These are phyloP conservation scores for Flaveria brownii DNA, from an alignment of 129 eudicot genomes.

Conservation along the genomic window DNA sequence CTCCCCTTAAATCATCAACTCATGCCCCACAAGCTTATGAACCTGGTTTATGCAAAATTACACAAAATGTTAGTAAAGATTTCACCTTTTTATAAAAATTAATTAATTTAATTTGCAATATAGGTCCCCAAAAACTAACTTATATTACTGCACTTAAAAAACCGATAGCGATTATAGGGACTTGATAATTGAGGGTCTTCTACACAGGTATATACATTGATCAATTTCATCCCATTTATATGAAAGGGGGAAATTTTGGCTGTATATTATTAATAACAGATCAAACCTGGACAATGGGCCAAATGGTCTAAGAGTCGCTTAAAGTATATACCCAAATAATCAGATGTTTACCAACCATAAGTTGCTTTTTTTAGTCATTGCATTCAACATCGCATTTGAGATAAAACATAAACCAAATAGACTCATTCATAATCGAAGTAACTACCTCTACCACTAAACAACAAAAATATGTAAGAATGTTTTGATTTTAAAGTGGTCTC, in stretches of 20 bases:
- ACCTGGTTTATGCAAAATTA: slow-evolving; percentile 22
- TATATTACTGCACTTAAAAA: neutral
- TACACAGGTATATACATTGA: neutral
- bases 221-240: neutral
- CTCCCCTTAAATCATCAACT: slow-evolving; percentile 5
- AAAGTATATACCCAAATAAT: neutral
- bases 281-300: neutral
- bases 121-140: neutral
- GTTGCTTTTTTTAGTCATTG: neutral
- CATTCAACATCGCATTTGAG: neutral
- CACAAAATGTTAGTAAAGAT: neutral
- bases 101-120: neutral
- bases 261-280: neutral
- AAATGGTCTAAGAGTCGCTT: slow-evolving; percentile 5
- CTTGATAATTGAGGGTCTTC: no score
- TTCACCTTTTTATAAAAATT: neutral
- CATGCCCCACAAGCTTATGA: slow-evolving; percentile 7
- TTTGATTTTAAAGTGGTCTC: neutral
- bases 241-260: neutral
- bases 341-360: neutral
- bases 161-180: no score
- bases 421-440: neutral
- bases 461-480: neutral
- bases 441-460: neutral
- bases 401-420: neutral